Percentiles rank a stretch among this genome's conserved stretches.
These are phyloP conservation scores for Volvariella surrecta DNA, from an alignment of 1,284 basidiomycete genomes.

Conservation along the genomic window DNA sequence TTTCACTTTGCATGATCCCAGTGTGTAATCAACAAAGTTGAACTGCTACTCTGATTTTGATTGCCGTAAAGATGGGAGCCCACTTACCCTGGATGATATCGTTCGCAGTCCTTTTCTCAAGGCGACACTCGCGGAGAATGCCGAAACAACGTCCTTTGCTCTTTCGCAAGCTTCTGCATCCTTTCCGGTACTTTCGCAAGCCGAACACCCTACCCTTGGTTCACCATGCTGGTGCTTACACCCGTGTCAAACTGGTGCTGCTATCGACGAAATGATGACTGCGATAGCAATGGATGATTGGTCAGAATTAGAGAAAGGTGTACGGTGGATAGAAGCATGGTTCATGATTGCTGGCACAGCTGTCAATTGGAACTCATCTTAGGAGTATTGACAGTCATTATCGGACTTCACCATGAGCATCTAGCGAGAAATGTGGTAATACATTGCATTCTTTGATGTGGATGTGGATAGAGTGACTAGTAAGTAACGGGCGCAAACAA, in stretches of 20 bases:
- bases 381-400: too few species aligned
- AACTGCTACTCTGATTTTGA: slow-evolving; percentile 8
- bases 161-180: slow-evolving; percentile 38
- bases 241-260: slow-evolving; percentile 64
- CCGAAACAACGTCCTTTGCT: slow-evolving; percentile 42
- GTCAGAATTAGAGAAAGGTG: slow-evolving; percentile 21
- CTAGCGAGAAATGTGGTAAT: too few species aligned
- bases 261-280: slow-evolving; percentile 58
- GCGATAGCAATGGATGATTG: slow-evolving; percentile 26
- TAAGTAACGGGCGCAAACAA: too few species aligned
- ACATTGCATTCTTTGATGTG: too few species aligned
- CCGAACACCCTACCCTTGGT: slow-evolving; percentile 71
- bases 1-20: slow-evolving; percentile 56
- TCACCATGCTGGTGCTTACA: slow-evolving; percentile 77
- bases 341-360: slow-evolving; percentile 60
- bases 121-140: slow-evolving; percentile 31
- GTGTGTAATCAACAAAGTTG: slow-evolving; percentile 34
- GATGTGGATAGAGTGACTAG: too few species aligned
- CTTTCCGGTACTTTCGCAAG: slow-evolving; percentile 74
- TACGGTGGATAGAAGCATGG: slow-evolving; percentile 64
- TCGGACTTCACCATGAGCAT: too few species aligned
- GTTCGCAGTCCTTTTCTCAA: slow-evolving; percentile 52
- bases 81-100: slow-evolving; percentile 47
- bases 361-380: slow-evolving; percentile 31
- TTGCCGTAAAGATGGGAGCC: slow-evolving; percentile 47